Evolutionary conservation across 2,329 filamentous ascomycete genomes (phyloP), one percentile per base, ranked within the genome.

Genomic region (Phoma sp.): DNA sequence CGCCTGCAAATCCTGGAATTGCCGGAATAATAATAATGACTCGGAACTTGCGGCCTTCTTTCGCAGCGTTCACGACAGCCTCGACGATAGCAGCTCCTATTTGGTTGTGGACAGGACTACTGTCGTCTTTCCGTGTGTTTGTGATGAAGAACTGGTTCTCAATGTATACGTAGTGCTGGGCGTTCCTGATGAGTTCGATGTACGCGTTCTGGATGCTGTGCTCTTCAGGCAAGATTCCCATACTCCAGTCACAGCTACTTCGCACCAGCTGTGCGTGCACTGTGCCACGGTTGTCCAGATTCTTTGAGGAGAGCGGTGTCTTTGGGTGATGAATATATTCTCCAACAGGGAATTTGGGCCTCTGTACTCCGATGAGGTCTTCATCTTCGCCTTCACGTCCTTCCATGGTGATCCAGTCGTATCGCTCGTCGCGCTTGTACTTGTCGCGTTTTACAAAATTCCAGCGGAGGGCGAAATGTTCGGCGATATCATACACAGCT

Each of bases 391-490:
- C 89, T 51, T 89, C 84, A 12, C 91, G 86, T 6, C 90, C 92
- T 53, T 91, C 87, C 56, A 98, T 76, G 55, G 86, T 82, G 5
- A 98, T 80, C 92, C 93, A 98, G 69, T 96, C 91, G 61, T 91
- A 96, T 30, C 86, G 81, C 0, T 86, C 80, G 61, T 93, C 90
- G 5, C 93, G 88, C 80, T 98, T 98, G 79, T 98, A 97, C 79
- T 98, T 98, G 81, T 98, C 93, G 29, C 93, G 87, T 77, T 98
- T 98, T 77, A 93, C 83, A 67, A 96, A 96, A 71, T 99, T 98
- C 95, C 93, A 98, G 28, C 95, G 86, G 38, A 97, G 78, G 7
- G 96, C 87, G 65, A 98, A 99, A 72, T 98, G 93, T 76, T 97
- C 93, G 0, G 93, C 93, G 64, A 99, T 95, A 68, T 98, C 93